Evolutionary conservation across 23 red algal genomes (phyloP), one percentile per base, ranked within the genome.

Genomic region (Gracilaria caudata): DNA sequence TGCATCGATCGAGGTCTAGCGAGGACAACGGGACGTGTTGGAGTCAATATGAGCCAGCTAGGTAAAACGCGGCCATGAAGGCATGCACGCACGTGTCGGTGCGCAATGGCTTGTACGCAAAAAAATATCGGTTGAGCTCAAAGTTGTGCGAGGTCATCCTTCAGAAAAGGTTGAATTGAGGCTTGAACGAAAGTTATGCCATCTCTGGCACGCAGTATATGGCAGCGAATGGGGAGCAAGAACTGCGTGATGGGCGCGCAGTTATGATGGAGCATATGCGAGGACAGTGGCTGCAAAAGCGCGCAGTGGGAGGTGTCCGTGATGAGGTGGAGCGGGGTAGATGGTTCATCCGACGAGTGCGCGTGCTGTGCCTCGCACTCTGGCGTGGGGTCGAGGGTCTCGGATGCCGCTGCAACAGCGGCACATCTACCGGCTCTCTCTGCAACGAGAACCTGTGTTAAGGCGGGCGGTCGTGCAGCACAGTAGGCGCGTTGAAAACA

Each of bases 101-200:
- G n/a, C n/a, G n/a, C 44, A 89, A 33, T 7, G 86, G 86, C 73
- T 89, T 89, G 74, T 68, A 89, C 34, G 74, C 53, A 59, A 89
- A 89, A 16, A 89, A 25, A 23, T 78, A 89, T 24, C 86, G 86
- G 54, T 89, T 78, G 23, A 79, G 74, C 53, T 89, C 86, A 64
- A 89, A 89, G 26, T 46, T 14, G 35, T 89, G 64, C 58, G 65
- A 26, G 14, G 86, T 77, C 32, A 79, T 68, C 34, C 63, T 37
- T 0, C 86, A 29, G 20, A 89, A 39, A 32, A 89, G 36, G 46
- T 13, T 20, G 17, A 34, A 32, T 28, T 78, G 86, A 2, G 86
- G 53, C 64, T 80, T 89, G 74, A 89, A 89, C 23, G 86, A 23
- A 11, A 59, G 23, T 37, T 89, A 73, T 12, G 72, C 73, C 23